Evolutionary conservation across 2,329 filamentous ascomycete species (phyloP), one percentile per base, ranked within the genome.

Genomic region (Zalaria sp.): DNA sequence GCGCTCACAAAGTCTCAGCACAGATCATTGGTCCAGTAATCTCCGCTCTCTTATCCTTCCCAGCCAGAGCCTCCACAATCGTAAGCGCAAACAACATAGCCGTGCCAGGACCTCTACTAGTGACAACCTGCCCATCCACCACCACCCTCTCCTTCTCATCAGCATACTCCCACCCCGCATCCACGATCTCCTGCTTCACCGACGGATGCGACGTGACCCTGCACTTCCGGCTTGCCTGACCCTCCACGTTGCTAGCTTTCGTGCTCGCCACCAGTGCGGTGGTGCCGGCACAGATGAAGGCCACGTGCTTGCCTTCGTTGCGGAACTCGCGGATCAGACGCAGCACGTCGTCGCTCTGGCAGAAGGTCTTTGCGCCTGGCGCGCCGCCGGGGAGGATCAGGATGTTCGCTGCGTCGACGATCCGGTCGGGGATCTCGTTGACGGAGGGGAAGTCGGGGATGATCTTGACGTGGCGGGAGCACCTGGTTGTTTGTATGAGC

Each of bases 11-110:
- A 7, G 44, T 42, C 32, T 44, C 44, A 6, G 44, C 44, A 31
- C 44, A 46, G 9, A 73, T 58, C 54, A 68, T 64, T 36, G 71
- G 62, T 27, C 64, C 64, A 27, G 70, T 60, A 37, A 71, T 64
- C 5, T 67, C 68, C 27, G 70, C 67, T 41, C 63, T 63, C 53
- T 63, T 69, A 58, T 64, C 65, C 42, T 57, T 60, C 25, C 65
- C 63, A 32, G 44, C 48, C 7, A 63, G 31, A 18, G 40, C 4
- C 45, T 63, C 61, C 2, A 63, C 59, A 43, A 64, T 60, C 4
- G 53, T 57, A n/a, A 63, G 49, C 5, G 59, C 49, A 39, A 62
- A 64, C 6, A 54, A 40, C 46, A 64, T 40, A 7, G 60, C 60
- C 8, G 60, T 64, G 2, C 61, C 61, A 5, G 61, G 59, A 40